Conservation (phyloP, 179 eudicot species). For the Amaranthus tricolor region DNA sequence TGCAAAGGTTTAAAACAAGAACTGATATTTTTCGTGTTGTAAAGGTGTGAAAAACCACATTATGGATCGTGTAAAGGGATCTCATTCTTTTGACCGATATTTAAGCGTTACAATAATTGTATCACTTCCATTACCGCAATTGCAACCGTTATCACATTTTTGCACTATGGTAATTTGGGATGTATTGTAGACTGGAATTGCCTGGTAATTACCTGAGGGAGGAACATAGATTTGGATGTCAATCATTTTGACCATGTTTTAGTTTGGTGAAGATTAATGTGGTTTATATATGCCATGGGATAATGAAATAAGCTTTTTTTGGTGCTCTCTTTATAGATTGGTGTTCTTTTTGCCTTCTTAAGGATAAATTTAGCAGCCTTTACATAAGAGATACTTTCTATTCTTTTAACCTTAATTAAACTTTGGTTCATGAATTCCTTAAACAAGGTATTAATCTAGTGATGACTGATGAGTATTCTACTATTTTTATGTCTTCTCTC, state of each 20-base stretch:
- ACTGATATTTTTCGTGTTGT: too few species aligned
- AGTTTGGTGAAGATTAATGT: not conserved
- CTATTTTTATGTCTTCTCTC: not conserved
- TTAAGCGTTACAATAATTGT: too few species aligned
- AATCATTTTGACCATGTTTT: not conserved
- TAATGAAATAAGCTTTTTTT: not conserved
- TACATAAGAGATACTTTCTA: not conserved
- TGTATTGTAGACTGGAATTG: not conserved
- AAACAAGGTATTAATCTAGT: not conserved
- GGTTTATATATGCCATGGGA: not conserved
- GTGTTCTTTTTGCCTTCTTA: not conserved
- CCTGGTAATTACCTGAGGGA: not conserved
- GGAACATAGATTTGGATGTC: not conserved
- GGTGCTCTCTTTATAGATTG: not conserved
- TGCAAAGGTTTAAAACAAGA: too few species aligned
- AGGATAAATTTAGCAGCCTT: not conserved
- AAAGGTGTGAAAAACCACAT: too few species aligned
- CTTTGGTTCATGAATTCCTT: not conserved
- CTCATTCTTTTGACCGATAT: too few species aligned
- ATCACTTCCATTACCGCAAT: too few species aligned
- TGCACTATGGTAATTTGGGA: not conserved
- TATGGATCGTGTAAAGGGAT: too few species aligned
- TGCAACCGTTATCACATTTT: too few species aligned
- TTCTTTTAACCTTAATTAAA: not conserved
- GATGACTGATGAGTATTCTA: not conserved